Conservation (phyloP, 2,329 filamentous ascomycete genomes). For the Colletotrichum falcatum region DNA sequence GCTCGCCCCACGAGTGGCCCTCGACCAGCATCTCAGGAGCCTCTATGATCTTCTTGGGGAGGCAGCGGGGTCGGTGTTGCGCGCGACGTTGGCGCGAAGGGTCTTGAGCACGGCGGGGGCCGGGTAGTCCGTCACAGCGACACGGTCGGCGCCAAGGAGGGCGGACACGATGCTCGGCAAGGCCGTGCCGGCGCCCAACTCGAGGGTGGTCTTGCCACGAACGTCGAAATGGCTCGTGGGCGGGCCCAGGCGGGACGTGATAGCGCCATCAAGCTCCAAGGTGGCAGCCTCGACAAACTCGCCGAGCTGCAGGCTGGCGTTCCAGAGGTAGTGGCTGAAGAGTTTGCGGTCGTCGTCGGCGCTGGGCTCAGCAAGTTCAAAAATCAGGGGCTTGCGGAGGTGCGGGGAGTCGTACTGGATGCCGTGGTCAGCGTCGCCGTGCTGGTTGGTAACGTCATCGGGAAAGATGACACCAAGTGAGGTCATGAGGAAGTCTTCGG, state of each 20-base stretch:
- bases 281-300: constrained; percentile 66
- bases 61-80: constrained; percentile 57
- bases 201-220: constrained; percentile 64
- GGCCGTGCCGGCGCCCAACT: constrained; percentile 76
- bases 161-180: constrained; percentile 64
- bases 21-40: constrained; percentile 57
- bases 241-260: constrained; percentile 28
- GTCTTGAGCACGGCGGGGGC: constrained; percentile 69
- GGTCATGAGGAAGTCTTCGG: constrained; percentile 71
- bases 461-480: constrained; percentile 74
- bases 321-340: constrained; percentile 82
- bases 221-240: constrained; percentile 57
- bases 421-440: constrained; percentile 70
- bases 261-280: constrained; percentile 45
- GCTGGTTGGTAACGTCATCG: constrained; percentile 74
- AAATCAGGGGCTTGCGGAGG: constrained; percentile 57
- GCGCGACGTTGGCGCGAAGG: constrained; percentile 67
- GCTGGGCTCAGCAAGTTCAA: constrained; percentile 61
- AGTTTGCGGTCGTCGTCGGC: constrained; percentile 67
- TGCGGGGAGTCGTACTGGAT: constrained; percentile 70
- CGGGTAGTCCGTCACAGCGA: constrained; percentile 77
- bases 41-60: constrained; percentile 49
- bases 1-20: constrained; percentile 75
- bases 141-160: constrained; percentile 60
- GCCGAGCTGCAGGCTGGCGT: constrained; percentile 68